Evolutionary conservation across 179 eudicot genomes (phyloP).

Genomic region (Pouteria campechiana): DNA sequence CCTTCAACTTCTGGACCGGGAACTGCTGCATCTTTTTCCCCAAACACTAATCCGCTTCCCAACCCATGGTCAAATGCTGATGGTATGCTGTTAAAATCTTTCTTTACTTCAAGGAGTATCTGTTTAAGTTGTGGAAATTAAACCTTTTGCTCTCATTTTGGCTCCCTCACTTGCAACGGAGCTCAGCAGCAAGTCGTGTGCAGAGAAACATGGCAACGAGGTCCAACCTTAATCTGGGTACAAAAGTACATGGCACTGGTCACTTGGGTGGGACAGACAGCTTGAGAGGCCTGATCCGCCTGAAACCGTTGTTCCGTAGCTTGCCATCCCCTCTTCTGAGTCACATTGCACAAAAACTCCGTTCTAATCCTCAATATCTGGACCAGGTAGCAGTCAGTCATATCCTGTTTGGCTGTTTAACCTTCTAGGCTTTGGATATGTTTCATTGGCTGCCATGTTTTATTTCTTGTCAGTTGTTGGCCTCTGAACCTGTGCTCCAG

Average conservation of each 20-base stretch:
- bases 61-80: constrained; percentile 71
- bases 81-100: too few relatives aligned
- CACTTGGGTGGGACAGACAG: constrained; percentile 69
- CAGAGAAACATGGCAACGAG: constrained; percentile 55
- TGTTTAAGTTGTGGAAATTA: too few relatives aligned
- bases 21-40: constrained; percentile 36
- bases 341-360: constrained; percentile 84
- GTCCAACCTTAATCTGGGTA: constrained; percentile 41
- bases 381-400: constrained; percentile 44
- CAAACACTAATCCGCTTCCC: constrained; percentile 86
- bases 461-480: constrained; percentile 15
- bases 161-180: too few relatives aligned
- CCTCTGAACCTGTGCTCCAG: constrained; percentile 25
- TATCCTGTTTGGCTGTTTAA: too few relatives aligned
- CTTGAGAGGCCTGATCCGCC: constrained; percentile 48
- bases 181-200: constrained; percentile 30
- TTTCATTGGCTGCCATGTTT: too few relatives aligned
- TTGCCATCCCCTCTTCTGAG: constrained; percentile 54
- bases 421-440: too few relatives aligned
- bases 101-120: too few relatives aligned
- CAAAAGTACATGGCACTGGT: constrained; percentile 48
- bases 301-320: constrained; percentile 44
- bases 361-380: constrained; percentile 80
- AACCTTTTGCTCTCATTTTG: too few relatives aligned
- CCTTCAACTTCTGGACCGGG: constrained; percentile 60